Conservation (phyloP, 768 basidiomycete species). For the Collybia sordida region DNA sequence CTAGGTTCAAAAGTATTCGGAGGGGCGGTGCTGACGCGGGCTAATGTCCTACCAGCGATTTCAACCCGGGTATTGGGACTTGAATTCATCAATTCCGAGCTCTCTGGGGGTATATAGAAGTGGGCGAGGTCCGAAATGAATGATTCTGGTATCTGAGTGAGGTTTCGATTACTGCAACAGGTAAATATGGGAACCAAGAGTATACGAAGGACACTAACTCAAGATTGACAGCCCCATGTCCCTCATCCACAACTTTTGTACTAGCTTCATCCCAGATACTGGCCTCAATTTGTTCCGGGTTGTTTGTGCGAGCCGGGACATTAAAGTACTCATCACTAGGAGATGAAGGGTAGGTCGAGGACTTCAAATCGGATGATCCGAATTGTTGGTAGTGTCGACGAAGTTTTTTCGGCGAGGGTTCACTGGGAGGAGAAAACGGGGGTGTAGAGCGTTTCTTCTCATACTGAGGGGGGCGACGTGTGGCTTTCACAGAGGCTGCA, state of each 20-base stretch:
- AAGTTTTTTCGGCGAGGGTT: slow-evolving; percentile 8
- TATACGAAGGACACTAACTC: slow-evolving; percentile 36
- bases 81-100: slow-evolving; percentile 23
- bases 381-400: slow-evolving; percentile 9
- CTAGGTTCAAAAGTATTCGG: slow-evolving; percentile 12
- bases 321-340: slow-evolving; percentile 1
- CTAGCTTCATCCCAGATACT: slow-evolving; percentile 50
- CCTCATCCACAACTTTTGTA: slow-evolving; percentile 42
- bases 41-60: slow-evolving; percentile 21
- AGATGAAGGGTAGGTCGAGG: neutral
- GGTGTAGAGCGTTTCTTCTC: slow-evolving; percentile 32
- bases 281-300: slow-evolving; percentile 29
- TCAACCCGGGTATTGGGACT: slow-evolving; percentile 1
- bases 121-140: slow-evolving; percentile 46
- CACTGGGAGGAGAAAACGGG: slow-evolving; percentile 11
- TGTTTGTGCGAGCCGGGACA: slow-evolving; percentile 6
- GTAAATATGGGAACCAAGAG: slow-evolving; percentile 4
- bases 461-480: slow-evolving; percentile 39
- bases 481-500: slow-evolving; percentile 56
- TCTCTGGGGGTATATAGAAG: slow-evolving; percentile 43
- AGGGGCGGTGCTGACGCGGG: slow-evolving; percentile 36
- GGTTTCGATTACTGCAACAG: slow-evolving; percentile 29
- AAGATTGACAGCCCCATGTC: slow-evolving; percentile 51
- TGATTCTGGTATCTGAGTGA: slow-evolving; percentile 50
- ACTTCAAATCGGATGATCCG: slow-evolving; percentile 2